phyloP scores from a whole-genome alignment of 805 yeast species.

The Spathaspora sp. region DNA sequence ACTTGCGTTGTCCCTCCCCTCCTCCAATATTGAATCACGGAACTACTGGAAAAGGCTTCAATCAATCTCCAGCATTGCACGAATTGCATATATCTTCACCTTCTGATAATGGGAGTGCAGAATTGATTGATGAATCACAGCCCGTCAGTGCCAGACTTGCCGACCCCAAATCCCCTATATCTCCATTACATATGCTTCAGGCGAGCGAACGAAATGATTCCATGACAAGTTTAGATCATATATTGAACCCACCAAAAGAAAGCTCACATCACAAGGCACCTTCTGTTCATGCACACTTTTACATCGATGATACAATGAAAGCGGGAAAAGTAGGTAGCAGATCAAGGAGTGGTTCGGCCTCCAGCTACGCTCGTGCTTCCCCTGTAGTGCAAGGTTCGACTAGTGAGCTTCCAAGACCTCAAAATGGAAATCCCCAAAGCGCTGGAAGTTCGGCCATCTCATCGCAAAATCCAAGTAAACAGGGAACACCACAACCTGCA shows the following conservation, averaged over 20 bases:
- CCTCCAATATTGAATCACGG: conserved; percentile 52
- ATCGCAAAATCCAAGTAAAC: conserved; percentile 1
- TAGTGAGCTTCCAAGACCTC: background rate
- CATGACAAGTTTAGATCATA: conserved; percentile 20
- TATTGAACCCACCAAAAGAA: conserved; percentile 26
- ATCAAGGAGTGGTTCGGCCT: conserved; percentile 36
- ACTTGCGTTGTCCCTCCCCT: conserved; percentile 66
- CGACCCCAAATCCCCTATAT: background rate
- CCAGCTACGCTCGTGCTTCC: background rate
- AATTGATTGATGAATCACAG: background rate
- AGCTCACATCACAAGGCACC: conserved; percentile 49
- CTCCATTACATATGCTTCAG: background rate
- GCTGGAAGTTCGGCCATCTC: background rate
- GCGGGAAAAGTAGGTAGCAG: conserved; percentile 30
- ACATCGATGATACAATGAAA: conserved; percentile 63
- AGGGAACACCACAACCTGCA: conserved; percentile 4
- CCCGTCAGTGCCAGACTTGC: background rate
- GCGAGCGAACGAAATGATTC: conserved; percentile 13
- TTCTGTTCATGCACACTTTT: conserved; percentile 77
- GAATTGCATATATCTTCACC: background rate
- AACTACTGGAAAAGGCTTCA: conserved; percentile 6
- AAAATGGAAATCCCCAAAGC: background rate
- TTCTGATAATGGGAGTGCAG: background rate
- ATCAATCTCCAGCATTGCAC: conserved; percentile 8
- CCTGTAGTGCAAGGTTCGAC: background rate